phyloP scores from a whole-genome alignment of 2,329 filamentous ascomycete species.

The Coniochaeta sp. region DNA sequence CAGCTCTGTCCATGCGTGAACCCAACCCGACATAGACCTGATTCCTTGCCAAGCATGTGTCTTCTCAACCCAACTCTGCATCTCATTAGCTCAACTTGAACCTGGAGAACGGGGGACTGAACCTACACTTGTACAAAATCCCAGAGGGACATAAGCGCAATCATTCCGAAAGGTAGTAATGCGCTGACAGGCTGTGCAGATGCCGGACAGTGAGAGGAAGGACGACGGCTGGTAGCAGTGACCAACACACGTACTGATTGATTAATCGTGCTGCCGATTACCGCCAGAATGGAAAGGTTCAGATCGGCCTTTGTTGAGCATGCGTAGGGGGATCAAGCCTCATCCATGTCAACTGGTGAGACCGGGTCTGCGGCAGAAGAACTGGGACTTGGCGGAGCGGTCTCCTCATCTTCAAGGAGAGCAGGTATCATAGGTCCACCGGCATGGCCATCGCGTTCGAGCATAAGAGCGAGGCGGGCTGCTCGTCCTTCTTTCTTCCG shows the following conservation, averaged over 20 bases:
- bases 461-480: slow-evolving; percentile 45
- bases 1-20: no score
- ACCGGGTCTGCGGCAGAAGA: not conserved
- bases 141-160: not conserved
- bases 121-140: not conserved
- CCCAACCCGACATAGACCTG: no score
- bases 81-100: not conserved
- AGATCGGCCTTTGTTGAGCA: not conserved
- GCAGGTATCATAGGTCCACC: slow-evolving; percentile 14
- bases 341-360: not conserved
- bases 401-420: not conserved
- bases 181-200: no score
- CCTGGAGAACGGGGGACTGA: not conserved
- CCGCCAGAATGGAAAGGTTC: not conserved
- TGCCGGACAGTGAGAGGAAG: not conserved
- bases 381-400: not conserved
- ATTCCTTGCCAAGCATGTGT: no score
- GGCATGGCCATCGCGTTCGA: slow-evolving; percentile 32
- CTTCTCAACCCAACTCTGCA: not conserved
- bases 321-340: not conserved
- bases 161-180: not conserved
- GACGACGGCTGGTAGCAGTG: not conserved
- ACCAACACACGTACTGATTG: not conserved
- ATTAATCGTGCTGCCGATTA: not conserved
- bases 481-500: slow-evolving; percentile 49